A percentile compares a stretch with the other conserved stretches of the same genome.
Evolutionary conservation across 2,329 filamentous ascomycete species (phyloP).

Genomic region (Fusarium coicis): DNA sequence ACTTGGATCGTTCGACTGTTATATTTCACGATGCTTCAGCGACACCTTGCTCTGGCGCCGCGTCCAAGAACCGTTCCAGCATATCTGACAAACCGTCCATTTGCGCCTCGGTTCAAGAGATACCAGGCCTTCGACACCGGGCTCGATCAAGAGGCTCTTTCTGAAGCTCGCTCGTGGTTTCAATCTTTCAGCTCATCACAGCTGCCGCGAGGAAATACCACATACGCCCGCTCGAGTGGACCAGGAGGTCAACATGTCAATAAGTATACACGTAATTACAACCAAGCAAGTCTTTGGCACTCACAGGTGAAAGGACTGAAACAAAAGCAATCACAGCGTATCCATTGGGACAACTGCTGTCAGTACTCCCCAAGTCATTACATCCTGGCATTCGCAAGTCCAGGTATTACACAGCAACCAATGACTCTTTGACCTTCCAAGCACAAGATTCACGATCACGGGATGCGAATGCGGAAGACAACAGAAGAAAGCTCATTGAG

Average conservation of each 20-base stretch:
- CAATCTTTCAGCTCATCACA: conserved; percentile 54
- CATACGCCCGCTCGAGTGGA: conserved; percentile 68
- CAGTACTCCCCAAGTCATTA: conserved; percentile 59
- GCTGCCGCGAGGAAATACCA: conserved; percentile 63
- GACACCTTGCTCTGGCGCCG: conserved; percentile 1
- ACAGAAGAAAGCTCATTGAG: conserved; percentile 59
- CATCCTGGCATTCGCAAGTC: conserved; percentile 60
- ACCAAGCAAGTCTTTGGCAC: conserved; percentile 54
- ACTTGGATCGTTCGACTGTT: not conserved
- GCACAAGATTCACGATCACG: conserved; percentile 65
- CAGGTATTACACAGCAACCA: conserved; percentile 64
- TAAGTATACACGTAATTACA: conserved; percentile 57
- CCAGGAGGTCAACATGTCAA: conserved; percentile 72
- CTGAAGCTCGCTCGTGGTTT: conserved; percentile 64
- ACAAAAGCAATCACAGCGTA: conserved; percentile 68
- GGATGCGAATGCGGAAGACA: conserved; percentile 63
- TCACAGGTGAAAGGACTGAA: conserved; percentile 64
- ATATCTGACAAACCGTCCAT: not conserved
- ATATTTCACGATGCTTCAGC: conserved; percentile 24
- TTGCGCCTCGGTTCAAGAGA: conserved; percentile 46
- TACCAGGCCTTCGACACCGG: conserved; percentile 61
- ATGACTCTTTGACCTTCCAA: conserved; percentile 64
- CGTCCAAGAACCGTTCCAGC: not conserved
- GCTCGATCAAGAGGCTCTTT: conserved; percentile 61
- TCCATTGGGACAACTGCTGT: conserved; percentile 58